phyloP scores from a whole-genome alignment of 257 asterid genomes.

The Solanum gracilifrons region DNA sequence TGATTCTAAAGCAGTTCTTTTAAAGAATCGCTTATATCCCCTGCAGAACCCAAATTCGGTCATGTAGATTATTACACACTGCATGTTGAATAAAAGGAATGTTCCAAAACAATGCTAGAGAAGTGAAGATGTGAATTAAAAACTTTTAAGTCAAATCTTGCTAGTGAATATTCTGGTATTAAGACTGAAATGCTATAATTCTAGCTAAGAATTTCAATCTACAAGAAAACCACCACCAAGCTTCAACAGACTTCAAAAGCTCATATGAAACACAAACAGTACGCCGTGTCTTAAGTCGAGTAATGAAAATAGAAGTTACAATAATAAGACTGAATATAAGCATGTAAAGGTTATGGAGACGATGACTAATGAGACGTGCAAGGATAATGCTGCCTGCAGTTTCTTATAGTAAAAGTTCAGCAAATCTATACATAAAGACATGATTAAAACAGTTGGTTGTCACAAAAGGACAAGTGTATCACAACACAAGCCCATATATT shows the following conservation, averaged over 20 bases:
- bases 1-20: constrained; percentile 62
- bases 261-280: not conserved
- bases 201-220: not conserved
- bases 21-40: constrained; percentile 85
- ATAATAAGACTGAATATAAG: not conserved
- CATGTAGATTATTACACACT: not conserved
- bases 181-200: not conserved
- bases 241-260: not conserved
- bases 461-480: not conserved
- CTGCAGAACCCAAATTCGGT: constrained; percentile 30
- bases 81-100: not conserved
- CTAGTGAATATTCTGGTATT: not conserved
- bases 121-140: not conserved
- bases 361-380: not conserved
- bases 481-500: not conserved
- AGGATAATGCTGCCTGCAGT: not conserved
- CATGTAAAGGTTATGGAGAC: not conserved
- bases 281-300: not conserved
- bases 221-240: not conserved
- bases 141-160: not conserved
- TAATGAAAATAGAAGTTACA: not conserved
- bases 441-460: not conserved
- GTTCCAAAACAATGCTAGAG: not conserved
- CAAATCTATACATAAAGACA: not conserved
- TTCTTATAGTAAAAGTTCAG: not conserved